Evolutionary conservation across 1,284 basidiomycete species (phyloP).

Genomic region (Pseudozyma hubeiensis): DNA sequence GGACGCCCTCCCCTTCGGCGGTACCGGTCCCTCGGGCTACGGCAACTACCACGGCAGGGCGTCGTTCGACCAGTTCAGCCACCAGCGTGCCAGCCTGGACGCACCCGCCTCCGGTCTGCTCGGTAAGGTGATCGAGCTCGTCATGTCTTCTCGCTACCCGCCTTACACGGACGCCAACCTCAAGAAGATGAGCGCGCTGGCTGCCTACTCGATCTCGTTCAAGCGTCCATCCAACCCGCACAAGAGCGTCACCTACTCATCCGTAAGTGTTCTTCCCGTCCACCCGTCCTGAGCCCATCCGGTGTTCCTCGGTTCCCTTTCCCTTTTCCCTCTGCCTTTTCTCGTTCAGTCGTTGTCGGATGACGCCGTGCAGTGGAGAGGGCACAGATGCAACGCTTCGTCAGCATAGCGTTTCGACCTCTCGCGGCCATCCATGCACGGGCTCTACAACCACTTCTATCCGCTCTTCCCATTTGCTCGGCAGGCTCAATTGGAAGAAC

Average conservation of each 20-base stretch:
- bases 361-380: background rate
- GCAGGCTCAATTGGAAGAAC: slow-evolving; percentile 4
- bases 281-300: background rate
- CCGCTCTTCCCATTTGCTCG: background rate
- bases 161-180: slow-evolving; percentile 64
- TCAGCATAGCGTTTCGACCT: background rate
- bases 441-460: background rate
- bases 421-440: background rate
- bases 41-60: slow-evolving; percentile 72
- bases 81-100: slow-evolving; percentile 71
- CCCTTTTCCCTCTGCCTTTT: background rate
- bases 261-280: slow-evolving; percentile 32
- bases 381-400: background rate
- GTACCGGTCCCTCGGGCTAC: slow-evolving; percentile 70
- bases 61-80: slow-evolving; percentile 72
- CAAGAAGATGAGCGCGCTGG: slow-evolving; percentile 49
- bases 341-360: background rate
- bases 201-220: slow-evolving; percentile 45
- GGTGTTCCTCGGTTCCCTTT: background rate
- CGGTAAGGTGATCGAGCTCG: slow-evolving; percentile 65
- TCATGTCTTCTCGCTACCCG: slow-evolving; percentile 69
- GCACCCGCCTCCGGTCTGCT: slow-evolving; percentile 69
- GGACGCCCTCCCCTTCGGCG: slow-evolving; percentile 74
- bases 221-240: slow-evolving; percentile 59
- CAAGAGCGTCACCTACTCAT: slow-evolving; percentile 35